Evolutionary conservation across 2,329 filamentous ascomycete species (phyloP), one percentile per base, ranked within the genome.

Genomic region (Aspergillus quadricinctus): DNA sequence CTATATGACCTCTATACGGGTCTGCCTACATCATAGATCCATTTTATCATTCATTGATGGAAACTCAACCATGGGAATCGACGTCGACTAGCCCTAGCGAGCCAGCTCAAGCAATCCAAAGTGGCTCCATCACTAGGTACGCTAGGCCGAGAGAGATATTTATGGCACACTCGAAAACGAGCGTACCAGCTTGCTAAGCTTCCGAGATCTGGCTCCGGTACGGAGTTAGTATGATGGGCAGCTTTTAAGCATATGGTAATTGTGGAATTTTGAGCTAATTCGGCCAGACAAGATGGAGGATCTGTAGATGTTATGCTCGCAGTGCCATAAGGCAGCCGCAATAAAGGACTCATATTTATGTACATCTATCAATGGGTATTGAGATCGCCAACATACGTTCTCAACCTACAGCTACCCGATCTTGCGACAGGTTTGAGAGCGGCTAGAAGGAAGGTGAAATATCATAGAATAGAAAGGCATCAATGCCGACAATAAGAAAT

Each of bases 331-430:
- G 19, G 17, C 40, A 31, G 29, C 14, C 40, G 43, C 21, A 11
- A 27, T n/a, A 8, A 14, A 46, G 10, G 14, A 3, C 59, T 50
- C 25, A 55, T 55, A 65, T 64, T 58, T 64, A 67, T 67, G 64
- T 69, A 67, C 67, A 66, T 65, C 68, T 52, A 65, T 68, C 65
- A 64, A 69, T 65, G 62, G 61, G 61, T 65, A 64, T 62, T 52
- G 46, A 61, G 51, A 46, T 50, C 29, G n/a, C 50, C 48, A 54
- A 57, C 57, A 52, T 52, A 60, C 54, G 59, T 59, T 14, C 29
- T 25, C 49, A 40, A 50, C 19, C 23, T 23, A 46, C 11, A 46
- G 19, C n/a, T 14, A 9, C 21, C 19, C 9, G 21, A 27, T 14
- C 21, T 46, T 46, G 21, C 23, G 11, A 25, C 23, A 46, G 11